Conservation (phyloP, 345 rosid genomes). For the Hypericum perforatum region DNA sequence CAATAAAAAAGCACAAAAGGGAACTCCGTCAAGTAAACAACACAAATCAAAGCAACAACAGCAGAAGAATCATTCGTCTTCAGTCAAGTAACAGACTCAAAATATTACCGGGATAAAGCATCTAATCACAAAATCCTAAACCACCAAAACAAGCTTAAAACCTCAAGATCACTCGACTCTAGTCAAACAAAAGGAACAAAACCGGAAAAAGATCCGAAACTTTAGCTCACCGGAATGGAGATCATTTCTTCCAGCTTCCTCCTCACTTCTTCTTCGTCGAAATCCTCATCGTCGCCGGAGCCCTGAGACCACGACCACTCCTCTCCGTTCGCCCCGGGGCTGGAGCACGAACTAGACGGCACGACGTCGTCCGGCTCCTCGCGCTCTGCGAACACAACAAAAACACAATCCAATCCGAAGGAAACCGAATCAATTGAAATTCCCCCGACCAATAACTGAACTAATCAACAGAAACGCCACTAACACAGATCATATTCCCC, state of each 20-base stretch:
- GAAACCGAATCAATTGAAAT: conserved; percentile 1
- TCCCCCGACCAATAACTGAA: conserved; percentile 4
- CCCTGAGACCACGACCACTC: conserved; percentile 37
- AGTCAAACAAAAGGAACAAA: neutral
- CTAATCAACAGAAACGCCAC: too few species aligned
- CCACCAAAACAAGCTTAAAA: conserved; percentile 1
- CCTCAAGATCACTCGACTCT: neutral
- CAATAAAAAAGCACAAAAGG: conserved; percentile 1
- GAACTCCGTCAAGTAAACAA: neutral
- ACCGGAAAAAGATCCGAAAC: neutral
- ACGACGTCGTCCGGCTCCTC: conserved; percentile 34
- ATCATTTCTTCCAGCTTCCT: conserved; percentile 58
- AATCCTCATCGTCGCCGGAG: conserved; percentile 33
- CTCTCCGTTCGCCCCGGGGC: conserved; percentile 36
- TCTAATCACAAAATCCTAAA: too few species aligned
- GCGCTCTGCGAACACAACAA: conserved; percentile 29
- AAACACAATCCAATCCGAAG: conserved; percentile 10
- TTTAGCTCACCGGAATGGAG: conserved; percentile 56
- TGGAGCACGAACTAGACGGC: conserved; percentile 38
- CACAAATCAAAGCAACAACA: neutral
- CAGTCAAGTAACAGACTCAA: too few species aligned
- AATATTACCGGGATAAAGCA: too few species aligned
- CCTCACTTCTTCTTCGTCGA: conserved; percentile 50
- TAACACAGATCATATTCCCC: too few species aligned
- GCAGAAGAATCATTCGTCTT: neutral